Conservation (phyloP, 2,329 filamentous ascomycete genomes). For the Helminthosporium solani region DNA sequence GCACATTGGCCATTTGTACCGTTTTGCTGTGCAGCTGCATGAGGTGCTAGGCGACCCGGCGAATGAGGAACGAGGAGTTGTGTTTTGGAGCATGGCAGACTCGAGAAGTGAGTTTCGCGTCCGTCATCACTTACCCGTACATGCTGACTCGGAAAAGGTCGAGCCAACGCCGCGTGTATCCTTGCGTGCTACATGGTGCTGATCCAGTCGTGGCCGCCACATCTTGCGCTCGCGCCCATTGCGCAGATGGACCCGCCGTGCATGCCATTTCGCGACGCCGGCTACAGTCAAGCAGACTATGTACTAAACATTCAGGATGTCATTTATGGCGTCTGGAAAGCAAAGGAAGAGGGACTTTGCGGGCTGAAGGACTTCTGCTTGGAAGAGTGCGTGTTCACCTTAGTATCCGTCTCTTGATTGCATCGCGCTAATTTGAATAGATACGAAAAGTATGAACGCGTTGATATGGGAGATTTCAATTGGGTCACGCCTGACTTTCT, state of each 20-base stretch:
- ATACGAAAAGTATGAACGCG: constrained; percentile 91
- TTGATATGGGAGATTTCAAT: constrained; percentile 99
- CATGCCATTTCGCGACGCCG: constrained; percentile 98
- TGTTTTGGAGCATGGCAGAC: constrained; percentile 94
- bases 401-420: not conserved
- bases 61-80: constrained; percentile 85
- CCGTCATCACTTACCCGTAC: not conserved
- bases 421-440: constrained; percentile 42
- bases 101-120: constrained; percentile 79
- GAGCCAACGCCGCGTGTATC: constrained; percentile 91
- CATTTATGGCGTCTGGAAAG: constrained; percentile 98
- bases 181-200: constrained; percentile 98
- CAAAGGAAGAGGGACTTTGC: constrained; percentile 92
- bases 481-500: constrained; percentile 96
- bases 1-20: constrained; percentile 95
- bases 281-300: constrained; percentile 98
- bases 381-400: constrained; percentile 64
- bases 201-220: constrained; percentile 96
- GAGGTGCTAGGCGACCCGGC: constrained; percentile 89
- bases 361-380: constrained; percentile 91
- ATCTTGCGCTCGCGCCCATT: constrained; percentile 91
- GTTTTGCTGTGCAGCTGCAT: constrained; percentile 93
- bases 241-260: constrained; percentile 94
- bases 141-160: constrained; percentile 55
- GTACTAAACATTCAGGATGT: constrained; percentile 94